Percentiles rank a stretch among this genome's conserved stretches.
Conservation (phyloP, 352 stramenopile genomes). For the Phytopythium delawarense region DNA sequence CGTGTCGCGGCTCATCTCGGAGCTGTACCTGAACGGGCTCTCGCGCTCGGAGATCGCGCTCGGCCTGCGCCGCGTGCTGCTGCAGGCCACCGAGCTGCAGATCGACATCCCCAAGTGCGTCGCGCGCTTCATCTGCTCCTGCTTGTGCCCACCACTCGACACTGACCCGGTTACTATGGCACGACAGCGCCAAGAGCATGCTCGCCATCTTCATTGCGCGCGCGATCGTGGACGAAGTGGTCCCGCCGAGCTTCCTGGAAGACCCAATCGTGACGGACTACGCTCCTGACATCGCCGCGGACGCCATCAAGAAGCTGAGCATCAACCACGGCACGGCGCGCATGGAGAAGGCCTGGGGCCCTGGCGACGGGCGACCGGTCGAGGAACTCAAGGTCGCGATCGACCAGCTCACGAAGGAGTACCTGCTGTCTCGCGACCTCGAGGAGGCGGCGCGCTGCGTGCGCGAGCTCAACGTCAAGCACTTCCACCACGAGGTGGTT, state of each 20-base stretch:
- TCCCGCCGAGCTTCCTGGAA: slow-evolving; percentile 96
- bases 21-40: slow-evolving; percentile 89
- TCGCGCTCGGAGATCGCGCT: slow-evolving; percentile 75
- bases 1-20: slow-evolving; percentile 90
- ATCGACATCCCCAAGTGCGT: slow-evolving; percentile 92
- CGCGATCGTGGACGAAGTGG: slow-evolving; percentile 97
- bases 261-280: slow-evolving; percentile 94
- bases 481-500: slow-evolving; percentile 98
- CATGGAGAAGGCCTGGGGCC: slow-evolving; percentile 97
- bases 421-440: slow-evolving; percentile 92
- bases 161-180: neutral
- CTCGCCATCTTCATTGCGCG: slow-evolving; percentile 96
- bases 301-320: slow-evolving; percentile 95
- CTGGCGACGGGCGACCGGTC: slow-evolving; percentile 88
- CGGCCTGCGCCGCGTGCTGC: slow-evolving; percentile 96
- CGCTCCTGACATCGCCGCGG: slow-evolving; percentile 92
- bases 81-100: slow-evolving; percentile 94
- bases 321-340: slow-evolving; percentile 95
- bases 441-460: slow-evolving; percentile 92
- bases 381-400: slow-evolving; percentile 94
- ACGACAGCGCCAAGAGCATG: slow-evolving; percentile 78
- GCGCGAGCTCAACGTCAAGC: slow-evolving; percentile 91
- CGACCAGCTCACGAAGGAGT: slow-evolving; percentile 96
- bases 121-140: neutral
- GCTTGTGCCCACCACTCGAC: neutral